phyloP scores from a whole-genome alignment of 169 alveolate genomes.

The Babesia ovata region DNA sequence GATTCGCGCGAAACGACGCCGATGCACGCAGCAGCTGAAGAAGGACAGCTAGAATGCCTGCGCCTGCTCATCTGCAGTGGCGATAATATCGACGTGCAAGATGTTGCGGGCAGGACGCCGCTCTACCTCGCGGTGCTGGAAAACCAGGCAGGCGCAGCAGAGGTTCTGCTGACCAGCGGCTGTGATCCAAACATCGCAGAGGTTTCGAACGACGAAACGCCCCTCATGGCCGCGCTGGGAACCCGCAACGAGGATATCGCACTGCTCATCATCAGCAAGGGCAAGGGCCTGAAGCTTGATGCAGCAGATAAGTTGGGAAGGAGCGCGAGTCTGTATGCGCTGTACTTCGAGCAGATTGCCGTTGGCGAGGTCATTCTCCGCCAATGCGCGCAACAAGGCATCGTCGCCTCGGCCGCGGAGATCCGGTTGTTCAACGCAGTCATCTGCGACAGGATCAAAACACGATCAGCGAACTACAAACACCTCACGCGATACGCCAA shows the following conservation, averaged over 20 bases:
- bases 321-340: conserved; percentile 24
- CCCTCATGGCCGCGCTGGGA: conserved; percentile 83
- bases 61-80: conserved; percentile 60
- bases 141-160: conserved; percentile 65
- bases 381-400: background rate
- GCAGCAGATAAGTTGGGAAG: conserved; percentile 19
- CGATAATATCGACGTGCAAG: conserved; percentile 70
- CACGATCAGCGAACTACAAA: background rate
- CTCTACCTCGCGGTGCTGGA: conserved; percentile 77
- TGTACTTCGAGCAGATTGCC: conserved; percentile 16
- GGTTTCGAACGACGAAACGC: conserved; percentile 80
- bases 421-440: conserved; percentile 25
- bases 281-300: background rate
- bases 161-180: conserved; percentile 42
- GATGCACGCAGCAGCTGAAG: conserved; percentile 83
- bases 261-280: conserved; percentile 62
- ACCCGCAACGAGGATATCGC: conserved; percentile 82
- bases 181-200: conserved; percentile 72
- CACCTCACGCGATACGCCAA: background rate
- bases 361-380: conserved; percentile 10
- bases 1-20: conserved; percentile 70
- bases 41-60: conserved; percentile 76
- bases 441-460: background rate
- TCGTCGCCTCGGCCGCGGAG: conserved; percentile 3
- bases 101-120: conserved; percentile 73